A percentile compares a stretch with the other conserved stretches of the same genome.
phyloP scores from a whole-genome alignment of 148 eudicot genomes.

The Fallopia convolvulus region DNA sequence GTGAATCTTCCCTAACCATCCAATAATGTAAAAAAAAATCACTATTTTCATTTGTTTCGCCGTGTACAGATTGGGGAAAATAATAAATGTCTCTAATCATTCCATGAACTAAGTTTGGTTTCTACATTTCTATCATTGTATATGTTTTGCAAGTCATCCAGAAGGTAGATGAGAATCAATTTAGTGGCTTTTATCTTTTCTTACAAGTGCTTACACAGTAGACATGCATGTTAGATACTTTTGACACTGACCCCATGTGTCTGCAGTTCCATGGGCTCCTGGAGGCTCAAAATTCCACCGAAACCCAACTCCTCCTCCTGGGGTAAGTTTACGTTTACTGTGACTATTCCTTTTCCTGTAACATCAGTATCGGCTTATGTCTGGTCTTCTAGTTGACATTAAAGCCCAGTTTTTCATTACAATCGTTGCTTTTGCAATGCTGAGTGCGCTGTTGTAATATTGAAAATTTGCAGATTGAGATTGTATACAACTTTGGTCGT shows the following conservation, averaged over 20 bases:
- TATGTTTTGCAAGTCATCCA: not conserved
- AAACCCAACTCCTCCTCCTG: slow-evolving; percentile 73
- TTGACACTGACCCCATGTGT: not conserved
- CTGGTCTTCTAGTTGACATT: not conserved
- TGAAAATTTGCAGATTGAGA: slow-evolving; percentile 32
- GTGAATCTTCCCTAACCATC: not conserved
- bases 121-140: not conserved
- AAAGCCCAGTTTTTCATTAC: not conserved
- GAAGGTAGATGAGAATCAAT: not conserved
- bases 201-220: not conserved
- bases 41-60: not conserved
- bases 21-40: not conserved
- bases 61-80: not conserved
- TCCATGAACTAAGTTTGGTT: not conserved
- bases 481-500: slow-evolving; percentile 29
- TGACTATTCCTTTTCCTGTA: not conserved
- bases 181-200: not conserved
- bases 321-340: slow-evolving; percentile 39
- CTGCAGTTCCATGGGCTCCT: slow-evolving; percentile 98
- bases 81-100: not conserved
- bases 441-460: not conserved
- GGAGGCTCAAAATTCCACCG: slow-evolving; percentile 82
- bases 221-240: not conserved
- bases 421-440: too few species aligned
- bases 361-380: not conserved